A percentile compares a stretch with the other conserved stretches of the same genome.
Evolutionary conservation across 257 asterid species (phyloP).

Genomic region (Jacaranda copaia): DNA sequence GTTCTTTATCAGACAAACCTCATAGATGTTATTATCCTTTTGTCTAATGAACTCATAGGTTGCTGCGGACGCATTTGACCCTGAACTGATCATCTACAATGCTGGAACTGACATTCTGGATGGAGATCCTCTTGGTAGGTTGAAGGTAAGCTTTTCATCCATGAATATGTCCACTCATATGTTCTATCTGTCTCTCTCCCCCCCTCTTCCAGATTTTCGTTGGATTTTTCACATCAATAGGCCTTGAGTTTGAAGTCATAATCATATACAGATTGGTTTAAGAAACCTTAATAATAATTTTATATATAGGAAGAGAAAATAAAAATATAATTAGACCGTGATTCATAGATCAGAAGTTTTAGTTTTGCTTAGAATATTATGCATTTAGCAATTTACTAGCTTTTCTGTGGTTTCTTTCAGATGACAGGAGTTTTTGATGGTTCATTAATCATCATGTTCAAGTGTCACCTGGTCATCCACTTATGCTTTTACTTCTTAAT

Average conservation of each 20-base stretch:
- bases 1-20: too few relatives aligned
- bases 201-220: background rate
- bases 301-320: background rate
- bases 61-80: slow-evolving; percentile 64
- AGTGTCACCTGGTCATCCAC: background rate
- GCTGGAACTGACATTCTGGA: slow-evolving; percentile 95
- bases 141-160: slow-evolving; percentile 65
- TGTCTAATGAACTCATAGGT: slow-evolving; percentile 56
- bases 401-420: too few relatives aligned
- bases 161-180: background rate
- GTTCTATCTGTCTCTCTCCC: background rate
- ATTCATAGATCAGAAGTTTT: slow-evolving; percentile 6
- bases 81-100: slow-evolving; percentile 86
- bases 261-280: slow-evolving; percentile 10
- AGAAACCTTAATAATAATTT: background rate
- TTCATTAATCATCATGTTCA: background rate
- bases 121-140: slow-evolving; percentile 91
- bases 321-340: slow-evolving; percentile 2
- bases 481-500: background rate
- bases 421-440: too few relatives aligned
- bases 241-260: background rate
- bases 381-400: background rate
- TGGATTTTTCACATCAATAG: slow-evolving; percentile 14
- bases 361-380: background rate
- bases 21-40: too few relatives aligned